phyloP scores from a whole-genome alignment of 345 rosid genomes.

The Bruguiera sexangula region DNA sequence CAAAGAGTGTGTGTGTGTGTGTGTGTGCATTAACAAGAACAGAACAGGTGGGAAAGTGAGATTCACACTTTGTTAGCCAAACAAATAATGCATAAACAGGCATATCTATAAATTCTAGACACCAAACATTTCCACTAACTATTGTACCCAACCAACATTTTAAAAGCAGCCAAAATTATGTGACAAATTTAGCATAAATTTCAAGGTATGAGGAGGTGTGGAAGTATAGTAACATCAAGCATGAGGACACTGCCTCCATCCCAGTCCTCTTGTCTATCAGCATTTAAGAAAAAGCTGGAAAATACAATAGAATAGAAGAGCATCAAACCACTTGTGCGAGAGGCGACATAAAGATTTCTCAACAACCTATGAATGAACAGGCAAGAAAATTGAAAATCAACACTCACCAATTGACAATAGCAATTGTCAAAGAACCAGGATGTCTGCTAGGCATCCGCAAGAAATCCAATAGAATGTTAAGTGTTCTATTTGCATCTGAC shows the following conservation, averaged over 20 bases:
- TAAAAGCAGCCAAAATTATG: too few species aligned
- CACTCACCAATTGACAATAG: conserved; percentile 82
- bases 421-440: conserved; percentile 63
- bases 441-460: conserved; percentile 53
- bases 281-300: background rate
- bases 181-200: too few species aligned
- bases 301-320: background rate
- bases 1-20: too few species aligned
- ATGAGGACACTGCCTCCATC: background rate
- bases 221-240: background rate
- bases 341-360: background rate
- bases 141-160: too few species aligned
- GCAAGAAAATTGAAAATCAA: conserved; percentile 16
- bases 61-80: too few species aligned
- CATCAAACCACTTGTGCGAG: background rate
- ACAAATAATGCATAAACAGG: too few species aligned
- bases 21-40: too few species aligned
- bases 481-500: conserved; percentile 62
- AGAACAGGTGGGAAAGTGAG: too few species aligned
- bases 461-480: conserved; percentile 55
- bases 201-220: background rate
- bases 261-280: background rate
- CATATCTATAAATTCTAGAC: too few species aligned
- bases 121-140: too few species aligned
- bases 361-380: background rate